These are phyloP conservation scores for Jimgerdemannia flammicorona DNA, from an alignment of 192 early-diverging fungal species.

Conservation along the genomic window DNA sequence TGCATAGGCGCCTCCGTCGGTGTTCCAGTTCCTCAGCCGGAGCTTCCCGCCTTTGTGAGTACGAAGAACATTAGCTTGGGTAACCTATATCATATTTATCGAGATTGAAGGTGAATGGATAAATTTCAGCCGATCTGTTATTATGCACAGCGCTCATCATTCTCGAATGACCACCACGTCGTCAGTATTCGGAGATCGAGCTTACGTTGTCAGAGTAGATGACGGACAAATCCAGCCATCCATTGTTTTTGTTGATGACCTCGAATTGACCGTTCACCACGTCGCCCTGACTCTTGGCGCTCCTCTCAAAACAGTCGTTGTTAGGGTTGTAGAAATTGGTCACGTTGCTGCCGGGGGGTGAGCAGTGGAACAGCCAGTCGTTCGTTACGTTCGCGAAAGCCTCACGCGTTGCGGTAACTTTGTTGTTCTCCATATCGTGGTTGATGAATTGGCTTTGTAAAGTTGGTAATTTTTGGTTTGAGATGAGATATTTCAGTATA, in stretches of 20 bases:
- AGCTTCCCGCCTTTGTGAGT: constrained; percentile 4
- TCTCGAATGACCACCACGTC: not conserved
- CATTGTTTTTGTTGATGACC: not conserved
- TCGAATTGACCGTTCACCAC: constrained; percentile 1
- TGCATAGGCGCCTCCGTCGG: not conserved
- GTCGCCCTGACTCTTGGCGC: not conserved
- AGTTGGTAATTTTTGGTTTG: constrained; percentile 7
- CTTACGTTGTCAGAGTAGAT: constrained; percentile 10
- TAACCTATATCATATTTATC: not conserved
- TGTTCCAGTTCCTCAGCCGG: not conserved
- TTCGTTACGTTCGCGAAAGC: not conserved
- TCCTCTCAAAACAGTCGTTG: not conserved
- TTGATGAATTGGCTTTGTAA: not conserved
- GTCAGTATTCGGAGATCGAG: no score
- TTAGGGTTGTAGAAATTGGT: constrained; percentile 6
- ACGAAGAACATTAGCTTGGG: constrained; percentile 3
- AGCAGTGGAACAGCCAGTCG: not conserved
- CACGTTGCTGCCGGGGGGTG: not conserved
- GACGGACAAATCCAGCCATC: constrained; percentile 7
- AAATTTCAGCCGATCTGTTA: not conserved
- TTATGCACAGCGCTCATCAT: not conserved
- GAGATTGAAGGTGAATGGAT: not conserved
- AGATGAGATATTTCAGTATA: not conserved
- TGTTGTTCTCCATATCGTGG: constrained; percentile 6
- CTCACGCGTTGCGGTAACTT: not conserved